Evolutionary conservation across 148 eudicot genomes (phyloP).

Genomic region (Camellia japonica): DNA sequence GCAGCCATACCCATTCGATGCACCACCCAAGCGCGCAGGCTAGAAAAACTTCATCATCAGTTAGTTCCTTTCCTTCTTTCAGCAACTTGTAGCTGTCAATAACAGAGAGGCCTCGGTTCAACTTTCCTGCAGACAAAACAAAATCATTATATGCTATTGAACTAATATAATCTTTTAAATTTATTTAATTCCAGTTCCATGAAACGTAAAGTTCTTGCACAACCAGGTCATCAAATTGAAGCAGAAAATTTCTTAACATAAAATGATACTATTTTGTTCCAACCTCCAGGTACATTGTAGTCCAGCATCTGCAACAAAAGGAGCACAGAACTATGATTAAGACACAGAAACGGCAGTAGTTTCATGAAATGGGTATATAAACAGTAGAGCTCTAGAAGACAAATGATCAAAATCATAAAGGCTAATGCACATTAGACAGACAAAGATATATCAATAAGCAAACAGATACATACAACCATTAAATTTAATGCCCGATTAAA

Average conservation of each 20-base stretch:
- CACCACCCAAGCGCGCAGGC: slow-evolving; percentile 94
- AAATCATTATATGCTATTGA: background rate
- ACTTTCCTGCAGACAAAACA: slow-evolving; percentile 57
- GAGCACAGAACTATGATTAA: background rate
- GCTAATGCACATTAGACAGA: background rate
- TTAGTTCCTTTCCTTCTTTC: slow-evolving; percentile 59
- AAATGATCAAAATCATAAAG: background rate
- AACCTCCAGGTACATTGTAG: slow-evolving; percentile 96
- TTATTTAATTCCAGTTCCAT: background rate
- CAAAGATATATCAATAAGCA: background rate
- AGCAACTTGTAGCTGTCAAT: slow-evolving; percentile 83
- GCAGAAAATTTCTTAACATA: background rate
- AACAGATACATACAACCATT: background rate
- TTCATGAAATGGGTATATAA: background rate
- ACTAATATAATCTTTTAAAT: background rate
- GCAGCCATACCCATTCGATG: slow-evolving; percentile 81
- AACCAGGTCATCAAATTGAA: slow-evolving; percentile 6
- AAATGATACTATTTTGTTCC: slow-evolving; percentile 4
- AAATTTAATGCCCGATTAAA: background rate
- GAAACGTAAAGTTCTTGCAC: background rate
- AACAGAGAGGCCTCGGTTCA: slow-evolving; percentile 81
- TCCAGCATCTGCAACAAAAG: slow-evolving; percentile 67
- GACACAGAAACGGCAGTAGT: background rate
- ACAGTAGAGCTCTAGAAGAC: no score
- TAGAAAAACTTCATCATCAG: slow-evolving; percentile 74